Base-by-base conservation (phyloP, 192 early-diverging fungal genomes). In the Mycoemilia scoparia region DNA sequence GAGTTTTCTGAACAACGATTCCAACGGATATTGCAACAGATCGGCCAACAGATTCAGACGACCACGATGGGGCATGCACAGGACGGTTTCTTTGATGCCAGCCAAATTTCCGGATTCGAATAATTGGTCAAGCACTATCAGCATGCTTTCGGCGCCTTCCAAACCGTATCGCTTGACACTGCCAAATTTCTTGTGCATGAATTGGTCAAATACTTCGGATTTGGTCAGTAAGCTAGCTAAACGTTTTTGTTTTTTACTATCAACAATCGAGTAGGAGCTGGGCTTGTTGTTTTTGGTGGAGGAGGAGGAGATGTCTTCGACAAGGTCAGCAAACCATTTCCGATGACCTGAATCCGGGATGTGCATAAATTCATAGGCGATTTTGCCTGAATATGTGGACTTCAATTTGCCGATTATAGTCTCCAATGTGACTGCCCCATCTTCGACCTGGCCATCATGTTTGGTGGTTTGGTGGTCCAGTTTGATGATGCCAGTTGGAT, bases 51-150 rank as follows among this genome's bases (percentile, higher is more conserved):
- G 58, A 52, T 96, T 96, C 26, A 96, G 71, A 34, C 92, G 71
- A 30, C 92, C 92, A 24, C 92, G 82, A 50, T 96, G 92, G 3
- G 89, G 89, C 91, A 96, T 96, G 29, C 91, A 79, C 20, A 96
- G 41, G 5, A 92, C 73, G n/a, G 76, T 68, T 22, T 92, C 81
- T n/a, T 69, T 60, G 11, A 90, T 54, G 18, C 84, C 84, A 11
- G 74, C 73, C 64, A 49, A 24, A 37, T 39, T 51, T 34, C 52
- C 46, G 1, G 74, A 60, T 33, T 66, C 57, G 52, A 93, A 88
- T n/a, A 93, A 49, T 43, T 73, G 65, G 52, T 96, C 85, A 12
- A 96, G 59, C 7, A 79, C 80, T 10, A 79, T 72, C 73, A 93
- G 91, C 71, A 91, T 91, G 40, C 79, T 83, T 55, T 96, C 92